phyloP scores from a whole-genome alignment of 352 stramenopile genomes.

The Saprolegnia diclina region DNA sequence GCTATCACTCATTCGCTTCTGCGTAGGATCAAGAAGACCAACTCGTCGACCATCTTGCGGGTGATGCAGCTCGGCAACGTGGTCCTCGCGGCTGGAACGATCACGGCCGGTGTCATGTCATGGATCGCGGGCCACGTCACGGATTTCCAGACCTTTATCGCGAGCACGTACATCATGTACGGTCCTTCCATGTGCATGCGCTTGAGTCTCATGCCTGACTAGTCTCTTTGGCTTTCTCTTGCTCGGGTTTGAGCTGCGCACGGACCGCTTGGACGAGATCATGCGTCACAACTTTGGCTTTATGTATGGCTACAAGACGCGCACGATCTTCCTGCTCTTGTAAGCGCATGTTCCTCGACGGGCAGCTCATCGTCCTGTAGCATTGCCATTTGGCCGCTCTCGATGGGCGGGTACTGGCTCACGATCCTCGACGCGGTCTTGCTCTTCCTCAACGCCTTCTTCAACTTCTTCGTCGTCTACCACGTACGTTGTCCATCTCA shows the following conservation, averaged over 20 bases:
- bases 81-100: slow-evolving; percentile 62
- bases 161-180: slow-evolving; percentile 85
- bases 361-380: slow-evolving; percentile 31
- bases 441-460: slow-evolving; percentile 85
- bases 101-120: slow-evolving; percentile 58
- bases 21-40: slow-evolving; percentile 69
- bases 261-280: slow-evolving; percentile 69
- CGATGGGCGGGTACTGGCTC: slow-evolving; percentile 86
- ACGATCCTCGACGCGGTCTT: slow-evolving; percentile 83
- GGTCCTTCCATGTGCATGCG: neutral
- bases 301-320: slow-evolving; percentile 86
- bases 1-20: neutral
- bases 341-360: slow-evolving; percentile 28
- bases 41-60: slow-evolving; percentile 71
- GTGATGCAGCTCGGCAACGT: slow-evolving; percentile 77
- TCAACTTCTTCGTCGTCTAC: slow-evolving; percentile 89
- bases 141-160: slow-evolving; percentile 76
- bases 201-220: slow-evolving; percentile 14
- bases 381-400: slow-evolving; percentile 86
- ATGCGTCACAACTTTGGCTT: slow-evolving; percentile 85
- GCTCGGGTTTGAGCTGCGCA: slow-evolving; percentile 78
- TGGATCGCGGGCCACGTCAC: slow-evolving; percentile 76
- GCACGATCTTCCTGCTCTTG: slow-evolving; percentile 84
- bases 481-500: slow-evolving; percentile 32
- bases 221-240: slow-evolving; percentile 77